Evolutionary conservation across 2,329 filamentous ascomycete genomes (phyloP).

Genomic region (Calonectria ilicicola): DNA sequence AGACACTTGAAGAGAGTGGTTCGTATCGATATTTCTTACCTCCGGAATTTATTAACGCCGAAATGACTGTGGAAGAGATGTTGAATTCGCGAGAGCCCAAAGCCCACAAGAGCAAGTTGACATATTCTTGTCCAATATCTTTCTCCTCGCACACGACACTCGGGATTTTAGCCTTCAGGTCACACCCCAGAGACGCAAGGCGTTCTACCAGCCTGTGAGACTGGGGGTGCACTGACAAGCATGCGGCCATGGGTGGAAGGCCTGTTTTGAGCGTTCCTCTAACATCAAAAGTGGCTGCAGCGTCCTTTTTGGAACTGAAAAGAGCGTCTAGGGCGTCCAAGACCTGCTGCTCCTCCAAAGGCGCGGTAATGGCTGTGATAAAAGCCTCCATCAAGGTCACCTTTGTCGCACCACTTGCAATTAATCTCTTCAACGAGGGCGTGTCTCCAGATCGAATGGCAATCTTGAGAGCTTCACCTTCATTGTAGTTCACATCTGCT

Average conservation of each 20-base stretch:
- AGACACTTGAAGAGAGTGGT: too few relatives aligned
- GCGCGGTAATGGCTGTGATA: not conserved
- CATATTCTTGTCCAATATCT: not conserved
- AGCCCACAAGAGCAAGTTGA: not conserved
- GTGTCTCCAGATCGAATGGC: not conserved
- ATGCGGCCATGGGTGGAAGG: not conserved
- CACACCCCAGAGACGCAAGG: not conserved
- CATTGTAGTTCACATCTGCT: conserved; percentile 13
- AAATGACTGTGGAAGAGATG: not conserved
- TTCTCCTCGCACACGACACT: not conserved
- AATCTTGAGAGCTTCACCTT: conserved; percentile 13
- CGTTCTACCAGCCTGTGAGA: not conserved
- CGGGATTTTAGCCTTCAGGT: not conserved
- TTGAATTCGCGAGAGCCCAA: not conserved
- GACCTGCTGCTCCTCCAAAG: not conserved
- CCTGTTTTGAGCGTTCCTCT: not conserved
- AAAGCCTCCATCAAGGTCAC: not conserved
- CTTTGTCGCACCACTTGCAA: not conserved
- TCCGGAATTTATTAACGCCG: not conserved
- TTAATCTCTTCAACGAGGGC: not conserved
- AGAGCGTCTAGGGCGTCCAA: not conserved
- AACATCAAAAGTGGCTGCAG: not conserved
- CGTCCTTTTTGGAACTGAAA: not conserved
- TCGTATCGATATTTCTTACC: not conserved
- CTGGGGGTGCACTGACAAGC: not conserved